Base-by-base conservation (phyloP, 768 basidiomycete genomes). In the Daedalea quercina region DNA sequence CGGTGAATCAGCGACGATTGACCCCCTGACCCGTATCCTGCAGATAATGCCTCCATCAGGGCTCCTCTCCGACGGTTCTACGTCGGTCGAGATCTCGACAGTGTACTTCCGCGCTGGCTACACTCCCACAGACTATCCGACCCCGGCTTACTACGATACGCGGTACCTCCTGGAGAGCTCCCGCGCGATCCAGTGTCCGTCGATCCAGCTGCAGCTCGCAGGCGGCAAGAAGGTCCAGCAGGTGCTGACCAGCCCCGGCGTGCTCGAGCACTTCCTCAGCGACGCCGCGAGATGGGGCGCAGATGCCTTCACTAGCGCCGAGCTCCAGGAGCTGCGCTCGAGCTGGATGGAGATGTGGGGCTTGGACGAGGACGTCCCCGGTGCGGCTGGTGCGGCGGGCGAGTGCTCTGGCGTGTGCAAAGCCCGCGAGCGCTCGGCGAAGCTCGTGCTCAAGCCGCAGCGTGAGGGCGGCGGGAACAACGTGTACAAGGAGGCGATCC, bases 401-500 rank as follows among this genome's bases (percentile, higher is more conserved):
- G 57, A 54, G 35, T 45, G 41, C 34, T 47, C 46, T 12, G 79
- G 74, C 1, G 73, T 84, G n/a, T 59, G 62, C 23, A 71, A 75
- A 43, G 88, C 90, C 0, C 72, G 75, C 19, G 66, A 69, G 9
- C 57, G 71, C 13, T 76, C 83, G 0, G 64, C 69, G 6, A 70
- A 75, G 6, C 80, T 93, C 24, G 95, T 98, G 1, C 77, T 99
- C 45, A 99, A 99, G 67, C 95, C 95, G 0, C 95, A 98, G 66
- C 79, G 94, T n/a, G 95, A 99, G 72, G 95, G 95, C 1, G 95
- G 95, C 0, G 95, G 95, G 8, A 96, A 97, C 62, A 99, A 99
- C 61, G 78, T 98, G 23, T 98, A 97, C 70, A 87, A 88, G 54
- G 73, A 72, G 2, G 82, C 84, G 45, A 95, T 97, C 46, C 90